Evolutionary conservation across 768 basidiomycete genomes (phyloP), one percentile per base, ranked within the genome.

Genomic region (Boletus insuetus): DNA sequence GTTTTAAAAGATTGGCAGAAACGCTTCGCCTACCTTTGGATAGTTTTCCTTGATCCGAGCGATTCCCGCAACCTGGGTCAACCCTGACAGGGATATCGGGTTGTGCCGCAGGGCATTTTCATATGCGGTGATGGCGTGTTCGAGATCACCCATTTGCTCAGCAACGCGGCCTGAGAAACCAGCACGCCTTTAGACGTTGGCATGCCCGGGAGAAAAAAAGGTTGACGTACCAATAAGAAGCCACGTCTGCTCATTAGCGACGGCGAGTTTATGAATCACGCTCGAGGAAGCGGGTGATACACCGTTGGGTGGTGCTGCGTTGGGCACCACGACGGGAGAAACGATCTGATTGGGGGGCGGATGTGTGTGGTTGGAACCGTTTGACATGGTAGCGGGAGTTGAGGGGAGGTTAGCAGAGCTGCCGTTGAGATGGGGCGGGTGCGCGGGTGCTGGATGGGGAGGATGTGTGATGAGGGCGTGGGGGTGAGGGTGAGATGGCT

Each of bases 41-140:
- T 95, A 97, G 73, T 98, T 93, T 75, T 99, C 96, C 71, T 91
- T 93, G 79, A 94, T 92, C 78, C 96, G 87, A 73, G 92, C 94
- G 72, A 98, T 96, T 59, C 91, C 89, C 67, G 95, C 96, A 40
- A 96, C 91, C 70, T 94, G 91, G 38, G 91, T 94, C 60, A 98
- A 84, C 40, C 93, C 94, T 66, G 87, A 80, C 60, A 96, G 79
- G 66, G 91, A 95, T 73, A 85, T 82, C 65, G 94, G 89, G 67
- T 98, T 98, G 77, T 98, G 94, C 74, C 94, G 86, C 61, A 98
- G 80, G 3, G 95, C 95, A 67, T 90, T 87, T 74, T 98, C 96
- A 75, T 98, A 99, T 56, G 94, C 93, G 42, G 83, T 83, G 64
- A 93, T 79, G 46, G 97, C 96, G 60, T 94, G 87, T 67, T 97